Evolutionary conservation across 1,139 yeast genomes (phyloP).

Genomic region (Arxiozyma slooffiae): DNA sequence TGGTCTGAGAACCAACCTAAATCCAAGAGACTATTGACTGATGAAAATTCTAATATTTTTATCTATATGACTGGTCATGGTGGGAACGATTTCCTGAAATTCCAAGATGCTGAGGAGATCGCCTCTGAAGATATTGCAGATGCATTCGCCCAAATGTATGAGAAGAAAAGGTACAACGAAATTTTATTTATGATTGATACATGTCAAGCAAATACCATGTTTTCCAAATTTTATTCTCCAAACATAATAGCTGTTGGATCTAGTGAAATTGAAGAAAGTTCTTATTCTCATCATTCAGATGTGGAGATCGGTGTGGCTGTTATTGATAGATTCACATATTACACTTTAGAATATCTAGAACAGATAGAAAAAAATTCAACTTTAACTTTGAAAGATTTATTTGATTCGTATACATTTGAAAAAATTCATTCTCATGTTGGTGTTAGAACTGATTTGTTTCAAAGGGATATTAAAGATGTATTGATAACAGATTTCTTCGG

Average conservation of each 20-base stretch:
- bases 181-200: conserved; percentile 96
- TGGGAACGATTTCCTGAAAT: conserved; percentile 91
- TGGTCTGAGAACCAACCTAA: conserved; percentile 94
- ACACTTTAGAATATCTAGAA: conserved; percentile 82
- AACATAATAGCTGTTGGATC: conserved; percentile 90
- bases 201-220: conserved; percentile 98
- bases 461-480: conserved; percentile 59
- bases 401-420: conserved; percentile 73
- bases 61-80: conserved; percentile 98
- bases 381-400: conserved; percentile 68
- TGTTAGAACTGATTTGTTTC: conserved; percentile 67
- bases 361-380: conserved; percentile 64
- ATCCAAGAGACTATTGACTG: conserved; percentile 80
- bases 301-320: conserved; percentile 95
- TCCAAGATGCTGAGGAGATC: conserved; percentile 97
- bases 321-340: conserved; percentile 90
- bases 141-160: conserved; percentile 95
- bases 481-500: conserved; percentile 90
- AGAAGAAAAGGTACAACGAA: conserved; percentile 88
- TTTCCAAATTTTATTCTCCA: conserved; percentile 83
- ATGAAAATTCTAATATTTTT: conserved; percentile 87
- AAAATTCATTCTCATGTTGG: conserved; percentile 91
- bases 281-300: conserved; percentile 93
- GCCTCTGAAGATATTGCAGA: conserved; percentile 94
- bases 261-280: conserved; percentile 77